Percentiles rank a stretch among this genome's conserved stretches.
phyloP scores from a whole-genome alignment of 169 alveolate species.

The Eimeria falciformis region DNA sequence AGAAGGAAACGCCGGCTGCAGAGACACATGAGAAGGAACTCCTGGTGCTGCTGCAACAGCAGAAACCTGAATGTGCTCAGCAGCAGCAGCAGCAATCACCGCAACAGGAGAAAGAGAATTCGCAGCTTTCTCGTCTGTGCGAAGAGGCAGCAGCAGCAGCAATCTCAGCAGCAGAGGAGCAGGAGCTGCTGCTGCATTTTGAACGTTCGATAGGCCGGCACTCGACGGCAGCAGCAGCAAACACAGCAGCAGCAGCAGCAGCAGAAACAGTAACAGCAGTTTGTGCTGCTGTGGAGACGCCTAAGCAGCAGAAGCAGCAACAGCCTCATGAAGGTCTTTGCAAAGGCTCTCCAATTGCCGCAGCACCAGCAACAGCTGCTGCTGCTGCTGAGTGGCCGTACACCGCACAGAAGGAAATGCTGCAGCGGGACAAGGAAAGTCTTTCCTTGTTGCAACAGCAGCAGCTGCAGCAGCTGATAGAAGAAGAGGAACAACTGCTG shows the following conservation, averaged over 20 bases:
- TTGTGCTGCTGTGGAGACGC: background rate
- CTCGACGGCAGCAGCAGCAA: background rate
- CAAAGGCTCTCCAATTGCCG: background rate
- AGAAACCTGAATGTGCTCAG: background rate
- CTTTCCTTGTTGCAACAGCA: conserved; percentile 43
- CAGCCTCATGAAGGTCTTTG: background rate
- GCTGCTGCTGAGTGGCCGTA: background rate
- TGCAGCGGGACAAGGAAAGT: conserved; percentile 21
- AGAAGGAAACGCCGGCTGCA: background rate
- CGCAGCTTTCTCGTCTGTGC: conserved; percentile 26
- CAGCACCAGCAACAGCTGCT: background rate
- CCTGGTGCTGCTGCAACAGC: background rate
- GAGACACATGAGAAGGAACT: background rate
- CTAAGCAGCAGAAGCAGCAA: conserved; percentile 8
- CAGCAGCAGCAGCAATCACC: conserved; percentile 19
- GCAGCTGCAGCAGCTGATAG: conserved; percentile 61
- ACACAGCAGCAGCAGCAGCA: conserved; percentile 22
- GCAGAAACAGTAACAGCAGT: conserved; percentile 1
- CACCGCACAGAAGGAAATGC: background rate
- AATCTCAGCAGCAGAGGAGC: conserved; percentile 62
- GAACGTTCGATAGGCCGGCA: conserved; percentile 26
- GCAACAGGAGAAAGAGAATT: background rate
- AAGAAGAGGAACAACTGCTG: conserved; percentile 51
- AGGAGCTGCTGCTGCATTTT: conserved; percentile 60
- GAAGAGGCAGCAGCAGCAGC: conserved; percentile 64